These are phyloP conservation scores for Nakazawaea wickerhamii DNA, from an alignment of 805 yeast genomes.

Conservation along the genomic window DNA sequence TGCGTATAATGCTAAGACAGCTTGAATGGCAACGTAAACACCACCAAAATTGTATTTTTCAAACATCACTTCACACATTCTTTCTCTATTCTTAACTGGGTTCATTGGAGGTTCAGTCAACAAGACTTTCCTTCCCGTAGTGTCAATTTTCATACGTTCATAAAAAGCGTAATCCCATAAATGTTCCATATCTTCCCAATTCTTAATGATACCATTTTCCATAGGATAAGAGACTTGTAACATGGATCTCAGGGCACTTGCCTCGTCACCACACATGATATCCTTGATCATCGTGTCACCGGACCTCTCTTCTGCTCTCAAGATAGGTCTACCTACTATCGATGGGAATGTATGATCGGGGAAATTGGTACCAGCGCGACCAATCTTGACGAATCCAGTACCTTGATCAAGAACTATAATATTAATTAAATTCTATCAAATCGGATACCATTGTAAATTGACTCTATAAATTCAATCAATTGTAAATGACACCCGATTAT, in stretches of 20 bases:
- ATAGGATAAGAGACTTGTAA: slow-evolving; percentile 94
- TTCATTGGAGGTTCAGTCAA: slow-evolving; percentile 98
- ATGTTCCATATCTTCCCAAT: slow-evolving; percentile 99
- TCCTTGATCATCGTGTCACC: slow-evolving; percentile 80
- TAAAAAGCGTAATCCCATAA: slow-evolving; percentile 97
- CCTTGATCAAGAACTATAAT: slow-evolving; percentile 92
- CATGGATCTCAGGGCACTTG: slow-evolving; percentile 82
- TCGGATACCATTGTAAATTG: neutral
- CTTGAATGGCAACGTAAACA: slow-evolving; percentile 93
- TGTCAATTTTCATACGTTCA: slow-evolving; percentile 78
- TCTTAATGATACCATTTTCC: slow-evolving; percentile 96
- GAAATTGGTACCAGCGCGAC: slow-evolving; percentile 94
- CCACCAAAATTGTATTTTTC: slow-evolving; percentile 89
- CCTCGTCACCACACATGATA: slow-evolving; percentile 97
- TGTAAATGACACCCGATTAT: neutral
- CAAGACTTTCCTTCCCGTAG: slow-evolving; percentile 71
- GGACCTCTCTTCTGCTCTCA: slow-evolving; percentile 91
- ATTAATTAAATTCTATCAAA: neutral
- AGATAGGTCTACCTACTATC: slow-evolving; percentile 93
- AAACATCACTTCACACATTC: slow-evolving; percentile 89
- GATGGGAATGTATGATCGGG: slow-evolving; percentile 97
- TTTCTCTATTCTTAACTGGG: slow-evolving; percentile 83
- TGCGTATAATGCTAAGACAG: slow-evolving; percentile 95
- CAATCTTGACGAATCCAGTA: slow-evolving; percentile 96
- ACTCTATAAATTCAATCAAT: neutral